A percentile compares a stretch with the other conserved stretches of the same genome.
Conservation (phyloP, 352 stramenopile genomes). For the Globisporangium irregulare region DNA sequence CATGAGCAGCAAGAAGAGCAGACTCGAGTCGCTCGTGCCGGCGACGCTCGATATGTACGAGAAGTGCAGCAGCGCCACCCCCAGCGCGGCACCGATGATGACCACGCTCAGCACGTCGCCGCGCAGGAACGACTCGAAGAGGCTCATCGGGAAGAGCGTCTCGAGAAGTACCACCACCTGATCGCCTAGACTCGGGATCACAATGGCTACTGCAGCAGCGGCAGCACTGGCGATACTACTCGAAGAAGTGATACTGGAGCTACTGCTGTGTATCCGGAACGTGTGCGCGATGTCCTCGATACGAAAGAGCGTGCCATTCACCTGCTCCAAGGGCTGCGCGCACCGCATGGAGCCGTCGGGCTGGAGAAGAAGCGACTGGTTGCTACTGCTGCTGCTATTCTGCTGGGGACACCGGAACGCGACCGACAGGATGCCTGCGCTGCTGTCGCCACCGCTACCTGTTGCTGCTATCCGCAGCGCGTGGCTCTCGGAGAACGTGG, state of each 20-base stretch:
- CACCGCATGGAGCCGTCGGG: constrained; percentile 29
- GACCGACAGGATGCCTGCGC: constrained; percentile 16
- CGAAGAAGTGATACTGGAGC: neutral
- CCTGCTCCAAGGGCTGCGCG: constrained; percentile 19
- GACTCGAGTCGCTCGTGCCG: constrained; percentile 23
- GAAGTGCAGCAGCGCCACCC: constrained; percentile 27
- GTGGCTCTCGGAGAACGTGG: constrained; percentile 28
- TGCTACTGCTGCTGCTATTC: neutral
- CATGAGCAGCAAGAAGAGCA: constrained; percentile 47
- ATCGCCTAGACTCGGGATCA: constrained; percentile 25
- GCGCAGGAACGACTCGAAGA: constrained; percentile 24
- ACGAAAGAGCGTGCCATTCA: constrained; percentile 45
- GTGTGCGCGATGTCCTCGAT: constrained; percentile 38
- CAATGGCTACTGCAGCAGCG: neutral
- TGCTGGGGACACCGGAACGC: constrained; percentile 23
- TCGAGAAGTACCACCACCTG: constrained; percentile 29
- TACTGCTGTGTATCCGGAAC: constrained; percentile 22
- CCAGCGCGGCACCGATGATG: constrained; percentile 29
- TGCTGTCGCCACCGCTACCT: constrained; percentile 4
- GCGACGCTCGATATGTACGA: constrained; percentile 15
- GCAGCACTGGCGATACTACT: constrained; percentile 5
- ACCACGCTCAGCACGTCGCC: constrained; percentile 39
- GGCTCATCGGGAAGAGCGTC: constrained; percentile 30
- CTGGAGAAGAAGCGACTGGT: constrained; percentile 30
- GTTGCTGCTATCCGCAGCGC: constrained; percentile 21